Conservation (phyloP, 345 rosid genomes). For the Hevea brasiliensis region DNA sequence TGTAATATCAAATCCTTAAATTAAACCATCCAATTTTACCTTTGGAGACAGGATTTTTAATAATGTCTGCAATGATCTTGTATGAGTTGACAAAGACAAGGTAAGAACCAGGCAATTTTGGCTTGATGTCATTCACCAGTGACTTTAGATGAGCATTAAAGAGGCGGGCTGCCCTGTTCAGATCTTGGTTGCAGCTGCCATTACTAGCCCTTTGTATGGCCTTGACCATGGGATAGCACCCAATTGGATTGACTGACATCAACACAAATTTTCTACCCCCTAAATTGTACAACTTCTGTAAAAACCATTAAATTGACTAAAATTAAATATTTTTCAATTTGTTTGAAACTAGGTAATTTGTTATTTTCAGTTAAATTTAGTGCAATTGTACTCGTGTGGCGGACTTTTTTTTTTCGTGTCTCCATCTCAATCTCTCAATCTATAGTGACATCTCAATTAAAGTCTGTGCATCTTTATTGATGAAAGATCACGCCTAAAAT, state of each 20-base stretch:
- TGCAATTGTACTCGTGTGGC: no score
- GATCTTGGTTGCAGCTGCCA: slow-evolving; percentile 22
- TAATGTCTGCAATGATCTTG: slow-evolving; percentile 43
- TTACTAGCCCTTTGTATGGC: slow-evolving; percentile 3
- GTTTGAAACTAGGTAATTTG: no score
- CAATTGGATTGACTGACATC: slow-evolving; percentile 50
- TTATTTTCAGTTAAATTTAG: no score
- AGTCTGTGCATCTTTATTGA: no score
- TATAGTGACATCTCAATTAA: no score
- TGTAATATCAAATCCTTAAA: no score
- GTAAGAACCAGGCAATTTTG: slow-evolving; percentile 31
- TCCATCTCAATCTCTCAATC: no score
- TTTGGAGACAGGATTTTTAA: slow-evolving; percentile 30
- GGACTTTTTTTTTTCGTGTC: no score
- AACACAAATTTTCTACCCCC: slow-evolving; percentile 63
- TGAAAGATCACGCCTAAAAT: no score
- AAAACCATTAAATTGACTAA: neutral
- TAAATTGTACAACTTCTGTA: slow-evolving; percentile 48
- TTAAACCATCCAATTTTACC: neutral
- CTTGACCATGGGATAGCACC: slow-evolving; percentile 45
- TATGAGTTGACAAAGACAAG: slow-evolving; percentile 47
- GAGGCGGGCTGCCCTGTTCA: slow-evolving; percentile 52
- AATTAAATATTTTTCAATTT: neutral
- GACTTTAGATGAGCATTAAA: slow-evolving; percentile 41
- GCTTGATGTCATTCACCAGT: slow-evolving; percentile 16